These are phyloP conservation scores for Pouteria glomerata DNA, from an alignment of 148 eudicot genomes.

Conservation along the genomic window DNA sequence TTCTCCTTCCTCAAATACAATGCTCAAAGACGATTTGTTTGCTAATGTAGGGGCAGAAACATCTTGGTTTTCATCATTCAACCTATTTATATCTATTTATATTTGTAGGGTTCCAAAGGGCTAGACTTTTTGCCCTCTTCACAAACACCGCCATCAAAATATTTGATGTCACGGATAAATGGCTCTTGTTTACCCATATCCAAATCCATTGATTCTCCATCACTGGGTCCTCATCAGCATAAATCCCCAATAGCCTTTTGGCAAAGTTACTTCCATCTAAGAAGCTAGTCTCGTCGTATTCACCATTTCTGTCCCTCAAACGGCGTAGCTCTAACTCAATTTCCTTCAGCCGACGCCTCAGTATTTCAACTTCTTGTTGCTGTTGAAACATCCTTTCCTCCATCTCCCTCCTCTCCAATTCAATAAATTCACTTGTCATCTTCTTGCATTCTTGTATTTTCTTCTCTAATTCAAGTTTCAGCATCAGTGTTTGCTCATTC, in stretches of 20 bases:
- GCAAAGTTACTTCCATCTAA: slow-evolving; percentile 50
- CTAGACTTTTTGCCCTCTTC: slow-evolving; percentile 1
- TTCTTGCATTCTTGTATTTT: slow-evolving; percentile 67
- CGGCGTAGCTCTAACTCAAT: slow-evolving; percentile 60
- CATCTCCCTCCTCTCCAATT: slow-evolving; percentile 80
- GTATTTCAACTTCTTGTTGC: slow-evolving; percentile 69
- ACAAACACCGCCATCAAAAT: slow-evolving; percentile 21
- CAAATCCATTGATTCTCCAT: slow-evolving; percentile 57
- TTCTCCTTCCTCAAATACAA: slow-evolving; percentile 91
- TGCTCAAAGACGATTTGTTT: slow-evolving; percentile 57
- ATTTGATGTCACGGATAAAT: slow-evolving; percentile 34
- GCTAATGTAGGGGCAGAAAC: slow-evolving; percentile 18
- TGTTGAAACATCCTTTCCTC: slow-evolving; percentile 69
- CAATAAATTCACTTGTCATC: slow-evolving; percentile 72
- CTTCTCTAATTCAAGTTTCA: slow-evolving; percentile 60
- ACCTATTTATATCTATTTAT: slow-evolving; percentile 1
- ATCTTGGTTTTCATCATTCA: slow-evolving; percentile 14
- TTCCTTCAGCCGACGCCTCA: too few relatives aligned
- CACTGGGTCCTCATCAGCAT: slow-evolving; percentile 65
- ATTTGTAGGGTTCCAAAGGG: slow-evolving; percentile 7
- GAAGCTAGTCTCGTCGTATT: slow-evolving; percentile 24
- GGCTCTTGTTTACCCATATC: slow-evolving; percentile 56
- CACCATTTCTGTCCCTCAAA: slow-evolving; percentile 55
- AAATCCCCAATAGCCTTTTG: slow-evolving; percentile 52
- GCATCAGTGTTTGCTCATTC: slow-evolving; percentile 47